Evolutionary conservation across 78 protist species (phyloP), one percentile per base, ranked within the genome.

Genomic region (Dictyostelium capitatum): DNA sequence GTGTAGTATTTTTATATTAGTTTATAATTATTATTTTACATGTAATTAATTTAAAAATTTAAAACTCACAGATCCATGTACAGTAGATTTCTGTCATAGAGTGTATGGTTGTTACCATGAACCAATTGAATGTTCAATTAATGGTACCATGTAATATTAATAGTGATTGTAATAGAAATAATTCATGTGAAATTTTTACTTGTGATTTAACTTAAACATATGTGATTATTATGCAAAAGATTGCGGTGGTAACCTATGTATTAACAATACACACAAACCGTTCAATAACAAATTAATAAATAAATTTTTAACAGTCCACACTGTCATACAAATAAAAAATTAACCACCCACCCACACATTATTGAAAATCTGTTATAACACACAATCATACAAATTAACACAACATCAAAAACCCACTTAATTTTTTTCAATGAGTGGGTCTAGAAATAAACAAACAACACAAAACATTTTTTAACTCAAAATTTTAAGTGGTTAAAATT

Each of bases 61-160:
- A n/a, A n/a, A n/a, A n/a, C n/a, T n/a, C 9, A n/a, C 0, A 23
- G 78, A 70, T 19, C 78, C 78, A 6, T 70, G 78, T 41, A 70
- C 78, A 17, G 25, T n/a, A 5, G 78, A 70, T 70, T 70, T 17
- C 20, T 70, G 78, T 41, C 11, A 41, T 11, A 41, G 14, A 19
- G 8, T 70, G 15, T 70, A 70, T 41, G 78, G 78, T 5, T 70
- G 78, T 41, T 70, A 70, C 15, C 78, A 70, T 37, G 78, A 70
- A 70, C 78, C 78, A 41, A 70, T 41, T 19, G 51, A 30, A 70
- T 70, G 78, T 70, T 30, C 46, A 19, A 20, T 41, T 70, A 70
- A 70, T n/a, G 41, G 78, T 70, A 11, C 53, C 23, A 70, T 70
- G 78, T 70, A 70, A 7, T 17, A 41, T 4, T 4, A 43, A 70